A percentile compares a stretch with the other conserved stretches of the same genome.
These are phyloP conservation scores for Xanthoparmelia taractica DNA, from an alignment of 495 filamentous ascomycete genomes.

Conservation along the genomic window DNA sequence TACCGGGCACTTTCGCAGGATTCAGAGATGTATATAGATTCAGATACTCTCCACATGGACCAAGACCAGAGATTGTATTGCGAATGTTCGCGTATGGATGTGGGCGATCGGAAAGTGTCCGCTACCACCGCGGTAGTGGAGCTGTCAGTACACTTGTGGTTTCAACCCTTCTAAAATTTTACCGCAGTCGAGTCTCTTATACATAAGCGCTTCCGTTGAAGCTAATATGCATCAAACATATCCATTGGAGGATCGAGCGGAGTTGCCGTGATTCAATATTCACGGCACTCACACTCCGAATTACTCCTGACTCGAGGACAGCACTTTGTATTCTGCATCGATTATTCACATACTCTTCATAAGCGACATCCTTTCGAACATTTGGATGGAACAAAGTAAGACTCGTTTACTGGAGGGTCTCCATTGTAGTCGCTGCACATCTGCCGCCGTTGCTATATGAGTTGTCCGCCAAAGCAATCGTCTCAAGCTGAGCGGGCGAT, in stretches of 20 bases:
- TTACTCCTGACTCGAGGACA: not conserved
- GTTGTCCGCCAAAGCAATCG: not conserved
- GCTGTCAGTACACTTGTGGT: not conserved
- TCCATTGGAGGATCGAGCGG: not conserved
- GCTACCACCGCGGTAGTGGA: too few relatives aligned
- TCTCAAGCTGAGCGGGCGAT: not conserved
- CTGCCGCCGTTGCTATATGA: not conserved
- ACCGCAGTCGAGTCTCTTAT: not conserved
- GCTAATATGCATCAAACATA: not conserved
- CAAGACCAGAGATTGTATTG: not conserved
- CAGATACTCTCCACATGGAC: conserved; percentile 2
- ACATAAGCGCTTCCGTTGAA: not conserved
- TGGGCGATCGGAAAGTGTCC: not conserved
- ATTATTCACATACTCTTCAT: not conserved
- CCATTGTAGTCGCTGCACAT: not conserved
- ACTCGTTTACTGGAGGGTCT: not conserved
- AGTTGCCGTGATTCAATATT: not conserved
- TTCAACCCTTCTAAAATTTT: not conserved
- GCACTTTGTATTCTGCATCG: not conserved
- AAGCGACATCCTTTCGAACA: not conserved
- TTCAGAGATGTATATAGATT: conserved; percentile 11
- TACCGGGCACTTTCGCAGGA: not conserved
- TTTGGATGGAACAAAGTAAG: not conserved
- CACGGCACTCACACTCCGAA: not conserved
- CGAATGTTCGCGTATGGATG: not conserved